These are phyloP conservation scores for Chaetomium fimeti DNA, from an alignment of 495 filamentous ascomycete genomes.

Conservation along the genomic window DNA sequence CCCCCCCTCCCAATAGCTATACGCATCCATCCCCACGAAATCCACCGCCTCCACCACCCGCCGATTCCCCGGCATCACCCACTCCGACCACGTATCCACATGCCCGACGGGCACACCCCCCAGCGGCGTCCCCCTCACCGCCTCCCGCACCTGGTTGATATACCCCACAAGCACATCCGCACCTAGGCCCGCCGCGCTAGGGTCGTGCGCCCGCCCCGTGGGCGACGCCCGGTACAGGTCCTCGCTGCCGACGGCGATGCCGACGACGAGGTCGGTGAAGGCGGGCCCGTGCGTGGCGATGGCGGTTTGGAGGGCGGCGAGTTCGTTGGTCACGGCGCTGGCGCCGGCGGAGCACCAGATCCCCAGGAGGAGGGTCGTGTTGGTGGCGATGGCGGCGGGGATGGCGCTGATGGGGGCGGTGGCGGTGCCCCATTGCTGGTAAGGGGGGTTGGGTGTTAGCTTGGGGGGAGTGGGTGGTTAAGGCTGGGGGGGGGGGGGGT, in stretches of 20 bases:
- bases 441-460: not conserved
- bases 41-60: slow-evolving; percentile 68
- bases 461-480: not conserved
- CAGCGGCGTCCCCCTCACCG: slow-evolving; percentile 59
- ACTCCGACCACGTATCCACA: slow-evolving; percentile 90
- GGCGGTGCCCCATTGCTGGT: slow-evolving; percentile 51
- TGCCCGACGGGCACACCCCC: slow-evolving; percentile 65
- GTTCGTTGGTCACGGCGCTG: slow-evolving; percentile 62
- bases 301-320: slow-evolving; percentile 63
- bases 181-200: no score
- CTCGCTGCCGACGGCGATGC: slow-evolving; percentile 87
- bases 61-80: slow-evolving; percentile 70
- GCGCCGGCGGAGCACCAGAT: slow-evolving; percentile 73
- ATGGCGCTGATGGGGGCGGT: slow-evolving; percentile 66
- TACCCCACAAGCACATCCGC: slow-evolving; percentile 51
- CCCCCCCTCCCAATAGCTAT: slow-evolving; percentile 70
- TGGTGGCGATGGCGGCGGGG: slow-evolving; percentile 71
- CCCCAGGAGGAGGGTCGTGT: slow-evolving; percentile 71
- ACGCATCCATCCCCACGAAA: slow-evolving; percentile 76
- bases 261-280: slow-evolving; percentile 65
- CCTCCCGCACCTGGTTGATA: slow-evolving; percentile 61
- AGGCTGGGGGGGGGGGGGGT: no score
- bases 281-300: slow-evolving; percentile 60
- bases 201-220: not conserved
- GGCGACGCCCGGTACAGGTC: slow-evolving; percentile 75